These are phyloP conservation scores for Santalum album DNA, from an alignment of 164 flowering plant species.

Conservation along the genomic window DNA sequence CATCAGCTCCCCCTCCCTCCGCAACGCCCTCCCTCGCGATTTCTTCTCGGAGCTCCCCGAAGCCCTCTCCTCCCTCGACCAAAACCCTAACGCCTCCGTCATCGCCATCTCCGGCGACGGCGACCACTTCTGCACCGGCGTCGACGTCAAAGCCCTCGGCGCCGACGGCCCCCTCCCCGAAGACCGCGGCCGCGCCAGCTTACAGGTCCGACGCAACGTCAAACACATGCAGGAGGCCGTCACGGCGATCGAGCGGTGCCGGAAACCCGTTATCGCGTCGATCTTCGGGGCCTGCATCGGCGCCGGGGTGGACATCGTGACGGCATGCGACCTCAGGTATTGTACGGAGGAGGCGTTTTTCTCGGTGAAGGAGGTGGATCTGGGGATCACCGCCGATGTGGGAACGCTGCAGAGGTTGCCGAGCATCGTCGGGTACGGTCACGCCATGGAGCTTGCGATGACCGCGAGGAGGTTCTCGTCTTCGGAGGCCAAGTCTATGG, in stretches of 20 bases:
- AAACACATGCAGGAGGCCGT: conserved; percentile 56
- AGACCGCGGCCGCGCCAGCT: conserved; percentile 44
- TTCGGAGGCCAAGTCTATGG: conserved; percentile 61
- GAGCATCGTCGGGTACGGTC: conserved; percentile 64
- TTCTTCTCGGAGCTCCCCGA: conserved; percentile 75
- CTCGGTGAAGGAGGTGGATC: conserved; percentile 82
- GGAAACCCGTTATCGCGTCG: conserved; percentile 73
- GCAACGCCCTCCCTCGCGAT: conserved; percentile 62
- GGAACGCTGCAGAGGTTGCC: conserved; percentile 93
- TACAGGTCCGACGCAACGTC: conserved; percentile 50
- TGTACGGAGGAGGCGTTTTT: conserved; percentile 57
- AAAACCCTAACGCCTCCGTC: conserved; percentile 48
- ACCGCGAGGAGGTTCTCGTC: conserved; percentile 62
- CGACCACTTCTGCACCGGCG: conserved; percentile 76
- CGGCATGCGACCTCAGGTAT: conserved; percentile 80
- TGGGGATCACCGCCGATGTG: conserved; percentile 73
- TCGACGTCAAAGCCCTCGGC: conserved; percentile 44
- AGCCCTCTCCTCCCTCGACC: conserved; percentile 63
- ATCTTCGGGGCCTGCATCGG: conserved; percentile 84
- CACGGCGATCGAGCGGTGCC: conserved; percentile 64
- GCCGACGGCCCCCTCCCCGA: background rate
- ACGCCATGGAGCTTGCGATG: conserved; percentile 72
- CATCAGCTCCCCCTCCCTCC: conserved; percentile 50
- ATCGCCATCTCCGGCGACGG: conserved; percentile 58
- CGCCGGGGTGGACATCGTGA: conserved; percentile 67